Evolutionary conservation across 2,329 filamentous ascomycete species (phyloP).

Genomic region (Paecilomyces formosus): DNA sequence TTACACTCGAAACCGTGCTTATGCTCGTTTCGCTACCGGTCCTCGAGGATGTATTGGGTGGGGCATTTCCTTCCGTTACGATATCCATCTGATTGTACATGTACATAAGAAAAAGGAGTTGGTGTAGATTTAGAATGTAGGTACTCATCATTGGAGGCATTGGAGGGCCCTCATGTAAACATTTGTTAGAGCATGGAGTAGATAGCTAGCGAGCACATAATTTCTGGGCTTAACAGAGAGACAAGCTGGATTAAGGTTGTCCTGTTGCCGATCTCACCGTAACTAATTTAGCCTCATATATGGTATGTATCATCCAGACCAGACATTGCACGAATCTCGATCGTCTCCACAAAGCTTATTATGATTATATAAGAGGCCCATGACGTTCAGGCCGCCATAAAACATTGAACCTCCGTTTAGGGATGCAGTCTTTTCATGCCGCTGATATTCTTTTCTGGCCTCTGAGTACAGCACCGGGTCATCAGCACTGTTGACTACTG

Average conservation of each 20-base stretch:
- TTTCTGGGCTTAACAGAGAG: too few species aligned
- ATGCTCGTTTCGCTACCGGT: constrained; percentile 53
- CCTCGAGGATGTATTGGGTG: constrained; percentile 51
- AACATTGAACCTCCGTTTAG: not conserved
- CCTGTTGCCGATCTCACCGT: not conserved
- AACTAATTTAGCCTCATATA: too few species aligned
- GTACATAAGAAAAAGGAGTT: not conserved
- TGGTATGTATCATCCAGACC: too few species aligned
- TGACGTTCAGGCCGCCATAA: not conserved
- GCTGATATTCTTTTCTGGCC: not conserved
- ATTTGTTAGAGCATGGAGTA: not conserved
- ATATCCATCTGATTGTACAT: not conserved
- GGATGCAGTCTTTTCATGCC: not conserved
- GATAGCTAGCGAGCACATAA: too few species aligned
- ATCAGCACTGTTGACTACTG: not conserved
- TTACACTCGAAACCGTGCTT: constrained; percentile 24
- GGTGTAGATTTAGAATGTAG: not conserved
- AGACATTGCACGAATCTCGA: too few species aligned
- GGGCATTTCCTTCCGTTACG: not conserved
- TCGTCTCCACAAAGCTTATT: too few species aligned
- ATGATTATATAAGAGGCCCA: not conserved
- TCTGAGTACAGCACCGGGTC: not conserved
- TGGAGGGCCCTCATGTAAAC: not conserved
- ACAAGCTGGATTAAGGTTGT: not conserved
- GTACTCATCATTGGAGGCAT: too few species aligned